Percentiles rank a stretch among this genome's conserved stretches.
Conservation (phyloP, 345 rosid genomes). For the Corchorus olitorius region DNA sequence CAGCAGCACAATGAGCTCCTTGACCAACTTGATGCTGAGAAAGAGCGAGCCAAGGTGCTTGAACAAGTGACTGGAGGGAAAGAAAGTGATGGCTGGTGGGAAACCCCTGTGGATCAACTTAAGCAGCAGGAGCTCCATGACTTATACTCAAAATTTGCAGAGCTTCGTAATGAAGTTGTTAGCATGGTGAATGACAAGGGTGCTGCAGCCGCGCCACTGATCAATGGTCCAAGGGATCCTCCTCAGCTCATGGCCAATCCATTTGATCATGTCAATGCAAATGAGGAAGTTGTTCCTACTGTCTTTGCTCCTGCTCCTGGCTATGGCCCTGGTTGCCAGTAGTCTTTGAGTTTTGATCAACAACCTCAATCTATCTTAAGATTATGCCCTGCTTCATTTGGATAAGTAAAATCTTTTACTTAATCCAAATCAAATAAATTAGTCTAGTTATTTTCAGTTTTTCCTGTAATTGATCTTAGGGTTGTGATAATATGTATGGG, state of each 20-base stretch:
- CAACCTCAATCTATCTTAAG: neutral
- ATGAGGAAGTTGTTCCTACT: no score
- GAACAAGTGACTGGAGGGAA: neutral
- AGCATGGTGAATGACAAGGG: neutral
- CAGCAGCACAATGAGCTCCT: constrained; percentile 7
- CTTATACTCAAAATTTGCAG: neutral
- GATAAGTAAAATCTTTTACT: neutral
- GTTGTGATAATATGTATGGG: neutral
- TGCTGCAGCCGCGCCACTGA: neutral
- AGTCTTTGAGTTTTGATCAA: neutral
- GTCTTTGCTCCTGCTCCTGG: neutral
- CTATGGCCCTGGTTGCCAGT: neutral
- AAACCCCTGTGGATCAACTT: constrained; percentile 20
- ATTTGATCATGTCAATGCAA: neutral
- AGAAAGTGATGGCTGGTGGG: constrained; percentile 27
- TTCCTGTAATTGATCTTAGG: neutral
- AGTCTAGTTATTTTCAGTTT: neutral
- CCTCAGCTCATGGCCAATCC: neutral
- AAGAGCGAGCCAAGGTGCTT: constrained; percentile 12
- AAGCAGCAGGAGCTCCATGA: neutral
- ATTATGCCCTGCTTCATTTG: neutral
- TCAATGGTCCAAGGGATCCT: constrained; percentile 1
- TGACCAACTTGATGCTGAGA: constrained; percentile 20
- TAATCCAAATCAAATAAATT: neutral
- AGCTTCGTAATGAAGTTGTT: neutral